Conservation (phyloP, 192 early-diverging fungal genomes). For the Coemansia sp. region DNA sequence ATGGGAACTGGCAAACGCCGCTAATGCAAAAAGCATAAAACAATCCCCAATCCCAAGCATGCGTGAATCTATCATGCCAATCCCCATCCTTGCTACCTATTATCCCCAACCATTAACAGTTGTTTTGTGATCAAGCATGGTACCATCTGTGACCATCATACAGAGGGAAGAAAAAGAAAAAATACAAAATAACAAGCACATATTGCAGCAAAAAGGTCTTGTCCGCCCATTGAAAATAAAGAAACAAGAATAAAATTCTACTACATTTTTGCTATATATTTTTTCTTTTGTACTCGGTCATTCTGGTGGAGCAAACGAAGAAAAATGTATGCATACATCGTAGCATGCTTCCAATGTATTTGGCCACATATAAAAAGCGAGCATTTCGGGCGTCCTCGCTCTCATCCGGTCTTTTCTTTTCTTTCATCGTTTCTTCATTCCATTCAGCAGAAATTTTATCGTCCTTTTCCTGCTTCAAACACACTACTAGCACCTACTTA, state of each 20-base stretch:
- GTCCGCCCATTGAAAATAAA: neutral
- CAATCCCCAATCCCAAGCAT: neutral
- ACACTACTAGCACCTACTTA: too few species aligned
- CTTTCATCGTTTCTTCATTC: neutral
- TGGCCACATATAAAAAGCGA: conserved; percentile 1
- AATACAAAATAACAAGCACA: neutral
- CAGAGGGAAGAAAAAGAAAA: conserved; percentile 5
- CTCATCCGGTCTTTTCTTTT: neutral
- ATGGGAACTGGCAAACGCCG: neutral
- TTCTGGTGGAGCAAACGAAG: neutral
- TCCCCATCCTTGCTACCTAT: neutral
- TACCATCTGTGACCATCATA: neutral
- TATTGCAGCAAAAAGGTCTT: neutral
- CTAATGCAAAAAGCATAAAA: neutral
- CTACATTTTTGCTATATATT: neutral
- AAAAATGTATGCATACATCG: neutral
- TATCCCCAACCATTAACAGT: conserved; percentile 1
- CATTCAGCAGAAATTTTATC: neutral
- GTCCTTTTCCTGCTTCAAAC: neutral
- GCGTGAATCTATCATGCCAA: conserved; percentile 3
- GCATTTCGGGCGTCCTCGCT: neutral
- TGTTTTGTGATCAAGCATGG: conserved; percentile 8
- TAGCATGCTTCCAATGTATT: neutral
- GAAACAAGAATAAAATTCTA: neutral
- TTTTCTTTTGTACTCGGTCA: neutral